These are phyloP conservation scores for Phtheirospermum japonicum DNA, from an alignment of 257 asterid species.

Conservation along the genomic window DNA sequence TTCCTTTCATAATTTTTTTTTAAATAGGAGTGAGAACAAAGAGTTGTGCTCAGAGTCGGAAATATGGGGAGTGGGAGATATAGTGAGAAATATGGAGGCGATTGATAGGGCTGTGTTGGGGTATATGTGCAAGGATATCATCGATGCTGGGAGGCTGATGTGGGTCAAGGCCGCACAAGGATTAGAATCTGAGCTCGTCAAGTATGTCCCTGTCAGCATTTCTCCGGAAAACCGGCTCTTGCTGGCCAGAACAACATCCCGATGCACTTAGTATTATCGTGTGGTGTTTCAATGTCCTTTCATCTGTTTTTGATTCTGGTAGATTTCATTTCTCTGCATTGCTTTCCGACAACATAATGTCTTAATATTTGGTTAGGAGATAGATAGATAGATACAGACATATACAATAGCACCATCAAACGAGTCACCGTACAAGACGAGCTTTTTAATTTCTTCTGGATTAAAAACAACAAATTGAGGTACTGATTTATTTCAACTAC, in stretches of 20 bases:
- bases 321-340: neutral
- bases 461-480: too few species aligned
- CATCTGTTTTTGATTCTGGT: neutral
- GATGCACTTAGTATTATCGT: neutral
- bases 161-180: constrained; percentile 59
- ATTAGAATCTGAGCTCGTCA: constrained; percentile 57
- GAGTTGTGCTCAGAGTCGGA: constrained; percentile 29
- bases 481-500: too few species aligned
- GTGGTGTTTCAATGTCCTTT: neutral
- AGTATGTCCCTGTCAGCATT: constrained; percentile 63
- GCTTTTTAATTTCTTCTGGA: too few species aligned
- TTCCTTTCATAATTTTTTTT: neutral
- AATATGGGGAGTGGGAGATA: constrained; percentile 49
- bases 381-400: too few species aligned
- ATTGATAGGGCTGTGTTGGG: constrained; percentile 72
- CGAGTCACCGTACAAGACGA: too few species aligned
- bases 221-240: constrained; percentile 88
- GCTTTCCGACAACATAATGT: neutral
- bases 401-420: too few species aligned
- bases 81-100: constrained; percentile 55
- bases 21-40: constrained; percentile 42
- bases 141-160: constrained; percentile 67
- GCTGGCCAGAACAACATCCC: constrained; percentile 36
- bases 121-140: constrained; percentile 92
- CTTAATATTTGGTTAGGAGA: neutral